Evolutionary conservation across 352 stramenopile genomes (phyloP), one percentile per base, ranked within the genome.

Genomic region (Phytopythium litorale): DNA sequence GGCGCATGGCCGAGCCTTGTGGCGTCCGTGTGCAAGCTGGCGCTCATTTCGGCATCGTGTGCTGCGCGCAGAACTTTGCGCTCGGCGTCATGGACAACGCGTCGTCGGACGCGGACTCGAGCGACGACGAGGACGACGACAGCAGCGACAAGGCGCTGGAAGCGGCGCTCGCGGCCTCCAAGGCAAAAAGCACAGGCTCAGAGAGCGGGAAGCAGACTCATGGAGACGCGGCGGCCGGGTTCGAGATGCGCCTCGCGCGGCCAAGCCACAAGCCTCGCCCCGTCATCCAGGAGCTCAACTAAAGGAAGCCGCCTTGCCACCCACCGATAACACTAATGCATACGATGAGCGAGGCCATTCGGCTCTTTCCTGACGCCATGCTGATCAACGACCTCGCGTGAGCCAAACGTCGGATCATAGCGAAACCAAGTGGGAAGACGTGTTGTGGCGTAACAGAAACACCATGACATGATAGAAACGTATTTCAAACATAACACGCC

Each of bases 231-330:
- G 25, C 58, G 7, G 42, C 68, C 5, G 64, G 56, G 18, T 76
- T 78, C 40, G 60, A 56, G 18, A 67, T 92, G 56, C 72, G 67
- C 7, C 52, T 87, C 15, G 63, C 73, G 51, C 71, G 72, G 57
- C 58, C 72, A 21, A 75, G 68, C 45, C 66, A 46, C 57, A 81
- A 82, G 54, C 68, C 76, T 13, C 70, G 70, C 9, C 77, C 83
- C 16, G 67, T 89, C 28, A 92, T 92, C 64, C 83, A 92, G 72
- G 83, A 92, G 60, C 68, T 92, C 28, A 88, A 85, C 60, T 92
- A 70, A 67, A 38, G n/a, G n/a, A n/a, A n/a, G n/a, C n/a, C 15
- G 21, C 33, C 13, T n/a, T 25, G 30, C 30, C 56, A 35, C 46
- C 51, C 23, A 3, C 37, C 23, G 5, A 7, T 33, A 33, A 30